These are phyloP conservation scores for Colletotrichum shisoi DNA, from an alignment of 2,329 filamentous ascomycete species.

Conservation along the genomic window DNA sequence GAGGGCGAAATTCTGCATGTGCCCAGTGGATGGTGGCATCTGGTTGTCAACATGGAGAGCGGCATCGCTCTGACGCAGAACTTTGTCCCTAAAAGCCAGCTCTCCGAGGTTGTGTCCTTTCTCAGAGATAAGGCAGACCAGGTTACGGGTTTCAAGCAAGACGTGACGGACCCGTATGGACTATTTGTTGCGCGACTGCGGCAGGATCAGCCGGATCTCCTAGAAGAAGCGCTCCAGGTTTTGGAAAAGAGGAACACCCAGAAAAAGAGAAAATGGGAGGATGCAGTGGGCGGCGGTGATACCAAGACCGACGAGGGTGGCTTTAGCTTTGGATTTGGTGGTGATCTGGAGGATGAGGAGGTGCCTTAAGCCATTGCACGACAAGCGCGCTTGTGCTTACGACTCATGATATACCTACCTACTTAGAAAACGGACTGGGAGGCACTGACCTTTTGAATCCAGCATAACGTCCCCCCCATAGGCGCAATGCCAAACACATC, in stretches of 20 bases:
- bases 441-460: background rate
- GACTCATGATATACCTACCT: background rate
- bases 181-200: slow-evolving; percentile 76
- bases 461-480: background rate
- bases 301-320: slow-evolving; percentile 49
- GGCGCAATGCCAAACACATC: background rate
- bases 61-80: slow-evolving; percentile 94
- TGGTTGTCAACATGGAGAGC: slow-evolving; percentile 87
- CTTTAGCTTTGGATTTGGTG: slow-evolving; percentile 66
- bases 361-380: slow-evolving; percentile 23
- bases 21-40: slow-evolving; percentile 94
- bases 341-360: slow-evolving; percentile 56
- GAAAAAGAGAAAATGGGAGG: slow-evolving; percentile 87
- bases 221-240: slow-evolving; percentile 70
- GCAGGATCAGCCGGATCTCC: slow-evolving; percentile 69
- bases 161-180: slow-evolving; percentile 74
- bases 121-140: slow-evolving; percentile 83
- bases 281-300: slow-evolving; percentile 66
- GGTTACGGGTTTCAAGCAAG: slow-evolving; percentile 82
- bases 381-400: background rate
- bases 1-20: slow-evolving; percentile 91
- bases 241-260: slow-evolving; percentile 68
- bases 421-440: background rate
- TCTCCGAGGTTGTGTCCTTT: slow-evolving; percentile 80
- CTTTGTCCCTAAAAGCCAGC: slow-evolving; percentile 80